Conservation (phyloP, 345 rosid genomes). For the Salix caprea region DNA sequence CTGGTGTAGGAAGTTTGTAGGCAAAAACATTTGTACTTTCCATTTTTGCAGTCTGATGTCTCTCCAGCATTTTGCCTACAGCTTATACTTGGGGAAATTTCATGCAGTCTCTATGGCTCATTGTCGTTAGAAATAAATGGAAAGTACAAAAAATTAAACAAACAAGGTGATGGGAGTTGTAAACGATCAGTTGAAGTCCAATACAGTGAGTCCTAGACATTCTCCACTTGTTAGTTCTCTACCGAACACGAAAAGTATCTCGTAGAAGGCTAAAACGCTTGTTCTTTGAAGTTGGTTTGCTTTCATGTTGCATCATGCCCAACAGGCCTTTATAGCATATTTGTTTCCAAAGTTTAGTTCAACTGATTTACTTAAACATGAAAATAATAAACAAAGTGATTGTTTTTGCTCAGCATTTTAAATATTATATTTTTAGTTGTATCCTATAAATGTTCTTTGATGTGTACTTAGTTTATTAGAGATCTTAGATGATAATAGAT, state of each 20-base stretch:
- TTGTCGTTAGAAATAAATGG: neutral
- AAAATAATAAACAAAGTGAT: neutral
- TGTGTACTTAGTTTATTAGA: neutral
- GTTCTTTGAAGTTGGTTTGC: neutral
- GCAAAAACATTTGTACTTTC: neutral
- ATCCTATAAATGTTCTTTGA: neutral
- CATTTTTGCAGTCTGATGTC: neutral
- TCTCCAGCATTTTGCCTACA: neutral
- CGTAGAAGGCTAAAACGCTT: neutral
- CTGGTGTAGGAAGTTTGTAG: neutral
- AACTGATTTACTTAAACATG: neutral
- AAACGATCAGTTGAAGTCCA: neutral
- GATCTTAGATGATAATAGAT: neutral
- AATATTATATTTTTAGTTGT: neutral
- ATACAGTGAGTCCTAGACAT: neutral
- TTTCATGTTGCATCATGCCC: neutral
- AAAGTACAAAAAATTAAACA: neutral
- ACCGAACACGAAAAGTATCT: neutral
- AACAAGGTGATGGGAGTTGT: neutral
- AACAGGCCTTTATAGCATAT: neutral
- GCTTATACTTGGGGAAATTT: neutral
- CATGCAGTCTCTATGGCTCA: neutral
- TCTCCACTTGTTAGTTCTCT: neutral
- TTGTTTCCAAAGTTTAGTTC: neutral
- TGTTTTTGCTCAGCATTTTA: neutral